Conservation (phyloP, 192 early-diverging fungal genomes). For the Umbelopsis ramanniana region DNA sequence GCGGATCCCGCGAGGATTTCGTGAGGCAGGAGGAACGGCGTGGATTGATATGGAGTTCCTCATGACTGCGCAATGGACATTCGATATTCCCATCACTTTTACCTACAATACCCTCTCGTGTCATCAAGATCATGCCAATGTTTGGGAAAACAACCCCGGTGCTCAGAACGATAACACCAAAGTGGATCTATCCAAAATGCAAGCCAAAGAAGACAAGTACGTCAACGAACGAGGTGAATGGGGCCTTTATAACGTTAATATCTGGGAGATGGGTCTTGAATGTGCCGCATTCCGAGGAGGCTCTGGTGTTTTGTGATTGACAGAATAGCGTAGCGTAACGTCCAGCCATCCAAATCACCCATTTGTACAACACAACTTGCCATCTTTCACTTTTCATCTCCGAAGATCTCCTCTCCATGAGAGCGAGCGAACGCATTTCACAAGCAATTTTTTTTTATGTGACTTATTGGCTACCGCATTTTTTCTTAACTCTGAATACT, state of each 20-base stretch:
- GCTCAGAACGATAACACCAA: slow-evolving; percentile 26
- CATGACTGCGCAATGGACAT: slow-evolving; percentile 31
- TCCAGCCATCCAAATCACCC: neutral
- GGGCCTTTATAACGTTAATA: slow-evolving; percentile 36
- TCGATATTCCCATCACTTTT: slow-evolving; percentile 29
- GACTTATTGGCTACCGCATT: no score
- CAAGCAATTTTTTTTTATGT: no score
- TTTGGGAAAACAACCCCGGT: slow-evolving; percentile 27
- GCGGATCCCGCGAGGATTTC: slow-evolving; percentile 25
- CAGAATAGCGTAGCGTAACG: neutral
- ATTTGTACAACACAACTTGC: no score
- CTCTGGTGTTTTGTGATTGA: neutral
- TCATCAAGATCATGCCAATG: slow-evolving; percentile 31
- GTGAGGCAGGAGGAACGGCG: slow-evolving; percentile 29
- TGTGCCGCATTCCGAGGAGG: slow-evolving; percentile 37
- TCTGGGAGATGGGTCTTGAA: slow-evolving; percentile 33
- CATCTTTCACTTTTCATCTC: no score
- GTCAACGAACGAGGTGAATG: slow-evolving; percentile 40
- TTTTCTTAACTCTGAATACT: no score
- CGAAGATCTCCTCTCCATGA: no score
- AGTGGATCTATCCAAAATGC: slow-evolving; percentile 35
- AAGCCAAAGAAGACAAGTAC: slow-evolving; percentile 27
- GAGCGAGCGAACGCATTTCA: no score
- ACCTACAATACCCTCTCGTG: slow-evolving; percentile 24
- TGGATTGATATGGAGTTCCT: slow-evolving; percentile 42